A percentile compares a stretch with the other conserved stretches of the same genome.
phyloP scores from a whole-genome alignment of 352 stramenopile genomes.

The Globisporangium spinosum region DNA sequence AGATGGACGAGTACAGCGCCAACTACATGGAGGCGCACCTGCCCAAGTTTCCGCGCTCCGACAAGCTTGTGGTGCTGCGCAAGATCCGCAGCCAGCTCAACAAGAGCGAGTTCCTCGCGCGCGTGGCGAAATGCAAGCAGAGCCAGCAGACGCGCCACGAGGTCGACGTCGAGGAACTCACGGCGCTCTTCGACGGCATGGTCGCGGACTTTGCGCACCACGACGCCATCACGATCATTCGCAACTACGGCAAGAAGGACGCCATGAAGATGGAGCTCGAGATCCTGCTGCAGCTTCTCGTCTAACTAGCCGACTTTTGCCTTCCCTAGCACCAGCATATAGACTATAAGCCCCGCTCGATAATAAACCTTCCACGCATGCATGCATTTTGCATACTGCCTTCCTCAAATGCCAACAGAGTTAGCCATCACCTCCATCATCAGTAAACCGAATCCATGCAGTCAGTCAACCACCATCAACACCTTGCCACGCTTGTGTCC shows the following conservation, averaged over 20 bases:
- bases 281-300: conserved; percentile 42
- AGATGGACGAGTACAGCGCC: conserved; percentile 85
- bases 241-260: conserved; percentile 60
- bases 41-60: conserved; percentile 58
- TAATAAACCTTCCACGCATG: not conserved
- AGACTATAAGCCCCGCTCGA: not conserved
- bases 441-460: not conserved
- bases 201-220: conserved; percentile 48
- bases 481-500: not conserved
- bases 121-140: conserved; percentile 29
- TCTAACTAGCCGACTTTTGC: conserved; percentile 15
- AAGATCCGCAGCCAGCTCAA: conserved; percentile 51
- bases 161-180: conserved; percentile 45
- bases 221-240: conserved; percentile 66
- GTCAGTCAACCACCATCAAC: too few species aligned
- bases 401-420: not conserved
- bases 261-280: conserved; percentile 57
- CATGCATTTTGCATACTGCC: not conserved
- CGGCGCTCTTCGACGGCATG: conserved; percentile 41
- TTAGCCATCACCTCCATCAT: not conserved
- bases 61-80: conserved; percentile 58
- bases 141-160: conserved; percentile 28
- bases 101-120: conserved; percentile 22
- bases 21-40: conserved; percentile 75
- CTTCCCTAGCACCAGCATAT: not conserved